Percentiles rank a stretch among this genome's conserved stretches.
Conservation (phyloP, 1,284 basidiomycete genomes). For the Psilocybe mexicana region DNA sequence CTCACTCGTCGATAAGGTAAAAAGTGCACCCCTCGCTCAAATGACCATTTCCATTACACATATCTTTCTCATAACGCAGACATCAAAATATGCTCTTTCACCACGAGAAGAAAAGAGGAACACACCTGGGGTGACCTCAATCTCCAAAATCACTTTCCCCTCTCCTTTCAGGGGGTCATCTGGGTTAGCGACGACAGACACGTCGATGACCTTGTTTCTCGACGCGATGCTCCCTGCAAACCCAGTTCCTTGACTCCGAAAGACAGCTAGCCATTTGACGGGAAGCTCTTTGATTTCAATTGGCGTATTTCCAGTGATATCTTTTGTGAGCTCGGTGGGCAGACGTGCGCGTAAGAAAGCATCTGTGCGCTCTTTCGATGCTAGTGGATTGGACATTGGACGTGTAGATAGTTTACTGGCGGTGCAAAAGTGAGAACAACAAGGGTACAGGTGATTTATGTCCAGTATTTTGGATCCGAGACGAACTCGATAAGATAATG, state of each 20-base stretch:
- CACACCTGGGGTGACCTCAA: slow-evolving; percentile 46
- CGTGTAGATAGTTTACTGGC: neutral
- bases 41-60: slow-evolving; percentile 43
- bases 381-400: neutral
- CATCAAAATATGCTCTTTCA: no score
- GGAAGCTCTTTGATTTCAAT: slow-evolving; percentile 36
- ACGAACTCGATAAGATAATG: neutral
- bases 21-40: slow-evolving; percentile 49
- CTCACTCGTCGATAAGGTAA: slow-evolving; percentile 49
- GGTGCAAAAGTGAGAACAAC: neutral
- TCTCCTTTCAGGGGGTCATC: slow-evolving; percentile 39
- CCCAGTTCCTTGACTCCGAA: slow-evolving; percentile 30
- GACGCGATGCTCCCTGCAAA: slow-evolving; percentile 31
- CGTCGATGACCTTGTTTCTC: slow-evolving; percentile 36
- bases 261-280: slow-evolving; percentile 36
- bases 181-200: slow-evolving; percentile 38
- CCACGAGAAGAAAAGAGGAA: neutral
- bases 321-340: slow-evolving; percentile 6
- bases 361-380: neutral
- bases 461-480: neutral
- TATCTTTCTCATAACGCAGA: slow-evolving; percentile 34
- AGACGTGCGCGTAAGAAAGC: slow-evolving; percentile 13
- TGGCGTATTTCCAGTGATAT: slow-evolving; percentile 38
- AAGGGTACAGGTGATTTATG: neutral
- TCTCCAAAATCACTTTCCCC: slow-evolving; percentile 44